Conservation (phyloP, 192 early-diverging fungal genomes). For the Helicostylum pulchrum region DNA sequence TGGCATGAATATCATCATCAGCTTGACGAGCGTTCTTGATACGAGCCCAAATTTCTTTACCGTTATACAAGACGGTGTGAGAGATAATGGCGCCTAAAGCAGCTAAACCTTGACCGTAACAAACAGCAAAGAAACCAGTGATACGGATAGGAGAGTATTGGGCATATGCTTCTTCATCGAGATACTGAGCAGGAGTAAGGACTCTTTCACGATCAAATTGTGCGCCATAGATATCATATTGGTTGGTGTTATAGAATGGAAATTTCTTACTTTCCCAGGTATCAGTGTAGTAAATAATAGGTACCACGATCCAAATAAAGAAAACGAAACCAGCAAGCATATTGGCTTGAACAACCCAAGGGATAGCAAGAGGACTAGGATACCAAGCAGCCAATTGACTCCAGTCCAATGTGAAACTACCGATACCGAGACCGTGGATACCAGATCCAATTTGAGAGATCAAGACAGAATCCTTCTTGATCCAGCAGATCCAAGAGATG, state of each 20-base stretch:
- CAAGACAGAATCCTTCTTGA: slow-evolving; percentile 46
- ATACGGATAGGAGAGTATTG: slow-evolving; percentile 63
- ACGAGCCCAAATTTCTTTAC: slow-evolving; percentile 61
- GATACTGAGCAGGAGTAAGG: slow-evolving; percentile 47
- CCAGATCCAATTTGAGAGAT: slow-evolving; percentile 54
- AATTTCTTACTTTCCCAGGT: slow-evolving; percentile 49
- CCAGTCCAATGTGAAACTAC: slow-evolving; percentile 77
- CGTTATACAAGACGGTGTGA: slow-evolving; percentile 62
- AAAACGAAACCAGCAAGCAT: slow-evolving; percentile 69
- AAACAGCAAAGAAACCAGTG: slow-evolving; percentile 61
- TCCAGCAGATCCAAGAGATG: slow-evolving; percentile 64
- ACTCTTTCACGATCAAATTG: slow-evolving; percentile 56
- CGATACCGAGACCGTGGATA: slow-evolving; percentile 63
- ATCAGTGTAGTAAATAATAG: slow-evolving; percentile 69
- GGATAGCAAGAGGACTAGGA: slow-evolving; percentile 63
- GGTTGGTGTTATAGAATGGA: slow-evolving; percentile 65
- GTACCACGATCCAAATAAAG: slow-evolving; percentile 73
- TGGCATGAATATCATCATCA: slow-evolving; percentile 70
- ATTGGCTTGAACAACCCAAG: slow-evolving; percentile 70
- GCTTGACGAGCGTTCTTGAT: slow-evolving; percentile 55
- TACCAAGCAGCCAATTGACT: slow-evolving; percentile 59
- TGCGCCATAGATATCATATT: slow-evolving; percentile 54
- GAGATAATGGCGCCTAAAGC: slow-evolving; percentile 64
- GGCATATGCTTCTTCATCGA: slow-evolving; percentile 55
- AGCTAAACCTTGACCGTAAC: slow-evolving; percentile 68